phyloP scores from a whole-genome alignment of 345 rosid genomes.

The Eucalyptus curtisii region DNA sequence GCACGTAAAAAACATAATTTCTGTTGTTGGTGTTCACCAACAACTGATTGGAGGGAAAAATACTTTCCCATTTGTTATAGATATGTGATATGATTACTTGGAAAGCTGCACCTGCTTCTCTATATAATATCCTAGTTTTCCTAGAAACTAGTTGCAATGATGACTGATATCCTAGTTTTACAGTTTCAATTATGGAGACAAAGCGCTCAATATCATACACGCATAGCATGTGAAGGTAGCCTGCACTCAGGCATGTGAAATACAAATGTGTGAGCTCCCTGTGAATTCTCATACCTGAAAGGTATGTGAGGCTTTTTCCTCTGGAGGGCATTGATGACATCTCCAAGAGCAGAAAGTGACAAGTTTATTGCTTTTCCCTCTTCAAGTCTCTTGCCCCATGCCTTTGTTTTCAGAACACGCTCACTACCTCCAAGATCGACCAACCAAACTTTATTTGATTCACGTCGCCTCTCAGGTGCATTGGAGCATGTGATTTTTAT shows the following conservation, averaged over 20 bases:
- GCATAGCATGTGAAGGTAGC: neutral
- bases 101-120: neutral
- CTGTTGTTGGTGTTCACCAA: neutral
- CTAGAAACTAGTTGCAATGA: neutral
- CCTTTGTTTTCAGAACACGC: slow-evolving; percentile 73
- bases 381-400: slow-evolving; percentile 71
- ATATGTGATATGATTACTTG: neutral
- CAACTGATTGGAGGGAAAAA: neutral
- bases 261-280: neutral
- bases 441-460: slow-evolving; percentile 61
- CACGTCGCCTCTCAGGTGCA: slow-evolving; percentile 56
- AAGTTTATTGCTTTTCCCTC: slow-evolving; percentile 89
- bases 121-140: neutral
- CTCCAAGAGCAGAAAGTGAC: slow-evolving; percentile 76
- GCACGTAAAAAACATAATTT: neutral
- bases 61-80: neutral
- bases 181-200: neutral
- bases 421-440: slow-evolving; percentile 87
- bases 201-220: neutral
- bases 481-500: slow-evolving; percentile 39
- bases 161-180: neutral
- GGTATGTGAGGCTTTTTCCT: slow-evolving; percentile 58
- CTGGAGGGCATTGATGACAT: slow-evolving; percentile 72
- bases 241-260: neutral
- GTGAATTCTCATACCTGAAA: slow-evolving; percentile 30